Evolutionary conservation across 441 rosid species (phyloP).

Genomic region (Jatropha multifida): DNA sequence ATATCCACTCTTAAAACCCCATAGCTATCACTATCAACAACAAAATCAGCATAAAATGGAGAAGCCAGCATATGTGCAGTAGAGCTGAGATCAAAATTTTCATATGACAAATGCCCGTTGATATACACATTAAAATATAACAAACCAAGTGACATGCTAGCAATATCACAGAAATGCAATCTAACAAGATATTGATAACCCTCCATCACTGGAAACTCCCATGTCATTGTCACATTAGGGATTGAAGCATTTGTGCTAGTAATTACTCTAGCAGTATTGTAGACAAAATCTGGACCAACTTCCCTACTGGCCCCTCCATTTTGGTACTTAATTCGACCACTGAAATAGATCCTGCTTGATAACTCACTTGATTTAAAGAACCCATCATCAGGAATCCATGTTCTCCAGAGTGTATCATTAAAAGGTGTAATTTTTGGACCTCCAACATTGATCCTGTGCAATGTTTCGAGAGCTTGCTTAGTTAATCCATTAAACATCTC

Average conservation of each 20-base stretch:
- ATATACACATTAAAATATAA: conserved; percentile 51
- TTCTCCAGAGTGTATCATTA: conserved; percentile 80
- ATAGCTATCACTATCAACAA: conserved; percentile 38
- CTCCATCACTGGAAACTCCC: conserved; percentile 57
- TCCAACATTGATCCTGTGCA: conserved; percentile 63
- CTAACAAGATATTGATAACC: conserved; percentile 61
- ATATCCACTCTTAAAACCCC: conserved; percentile 52
- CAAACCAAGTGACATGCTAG: conserved; percentile 58
- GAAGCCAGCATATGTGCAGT: conserved; percentile 48
- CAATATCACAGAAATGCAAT: conserved; percentile 80
- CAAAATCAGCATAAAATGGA: conserved; percentile 65
- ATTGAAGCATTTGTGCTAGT: conserved; percentile 44
- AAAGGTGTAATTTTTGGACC: conserved; percentile 75
- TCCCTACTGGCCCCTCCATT: conserved; percentile 72
- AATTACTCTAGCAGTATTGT: conserved; percentile 62
- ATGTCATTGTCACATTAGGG: conserved; percentile 54
- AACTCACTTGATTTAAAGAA: conserved; percentile 45
- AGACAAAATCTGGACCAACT: conserved; percentile 76
- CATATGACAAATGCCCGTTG: conserved; percentile 45
- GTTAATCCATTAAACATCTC: conserved; percentile 44
- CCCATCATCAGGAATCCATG: conserved; percentile 72
- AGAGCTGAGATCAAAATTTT: conserved; percentile 52
- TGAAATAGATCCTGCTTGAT: conserved; percentile 36
- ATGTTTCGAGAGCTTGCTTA: conserved; percentile 54
- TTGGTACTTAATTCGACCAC: conserved; percentile 62